phyloP scores from a whole-genome alignment of 306 rosid genomes.

The Boehmeria nivea region DNA sequence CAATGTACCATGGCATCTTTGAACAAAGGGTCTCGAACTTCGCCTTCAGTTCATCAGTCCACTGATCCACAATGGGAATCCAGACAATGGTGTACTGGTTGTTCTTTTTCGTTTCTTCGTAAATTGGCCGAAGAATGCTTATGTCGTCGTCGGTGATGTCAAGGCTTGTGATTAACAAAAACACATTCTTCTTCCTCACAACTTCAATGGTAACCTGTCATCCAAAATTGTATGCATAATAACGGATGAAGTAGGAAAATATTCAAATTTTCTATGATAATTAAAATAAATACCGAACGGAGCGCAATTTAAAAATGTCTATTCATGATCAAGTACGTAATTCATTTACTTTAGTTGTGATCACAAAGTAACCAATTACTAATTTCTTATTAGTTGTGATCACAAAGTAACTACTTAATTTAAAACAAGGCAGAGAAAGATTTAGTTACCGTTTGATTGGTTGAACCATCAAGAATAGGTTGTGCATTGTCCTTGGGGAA shows the following conservation, averaged over 20 bases:
- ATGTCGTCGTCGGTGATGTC: constrained; percentile 38
- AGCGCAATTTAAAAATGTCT: no score
- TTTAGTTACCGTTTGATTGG: constrained; percentile 31
- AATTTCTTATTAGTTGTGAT: no score
- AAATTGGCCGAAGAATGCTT: constrained; percentile 10
- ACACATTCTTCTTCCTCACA: constrained; percentile 47
- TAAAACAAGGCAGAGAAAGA: no score
- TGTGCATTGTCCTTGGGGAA: neutral
- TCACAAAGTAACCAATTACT: no score
- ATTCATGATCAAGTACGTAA: no score
- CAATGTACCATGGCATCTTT: constrained; percentile 53
- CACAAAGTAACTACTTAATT: no score
- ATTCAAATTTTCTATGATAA: no score
- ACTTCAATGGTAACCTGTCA: constrained; percentile 35
- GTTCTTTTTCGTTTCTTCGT: constrained; percentile 17
- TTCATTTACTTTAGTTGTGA: no score
- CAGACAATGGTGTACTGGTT: constrained; percentile 32
- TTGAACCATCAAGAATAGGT: constrained; percentile 37
- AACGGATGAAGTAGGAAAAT: no score
- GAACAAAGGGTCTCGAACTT: constrained; percentile 38
- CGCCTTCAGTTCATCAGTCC: constrained; percentile 33
- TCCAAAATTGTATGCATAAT: no score
- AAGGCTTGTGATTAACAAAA: constrained; percentile 44
- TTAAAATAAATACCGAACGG: no score
- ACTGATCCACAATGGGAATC: constrained; percentile 44